These are phyloP conservation scores for Suillus placidus DNA, from an alignment of 768 basidiomycete species.

Conservation along the genomic window DNA sequence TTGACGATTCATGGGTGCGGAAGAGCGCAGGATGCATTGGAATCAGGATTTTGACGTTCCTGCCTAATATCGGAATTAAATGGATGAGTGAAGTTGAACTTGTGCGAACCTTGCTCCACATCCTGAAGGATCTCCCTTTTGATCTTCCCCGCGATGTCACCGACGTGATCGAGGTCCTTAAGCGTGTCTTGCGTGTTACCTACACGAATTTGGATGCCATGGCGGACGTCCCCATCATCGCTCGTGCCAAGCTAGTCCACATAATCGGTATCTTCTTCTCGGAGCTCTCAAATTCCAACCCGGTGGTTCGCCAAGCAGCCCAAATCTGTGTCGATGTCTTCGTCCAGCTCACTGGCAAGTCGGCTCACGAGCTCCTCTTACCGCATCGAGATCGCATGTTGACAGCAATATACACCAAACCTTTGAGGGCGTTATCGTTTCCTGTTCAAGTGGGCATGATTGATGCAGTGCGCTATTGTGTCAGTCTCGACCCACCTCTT, in stretches of 20 bases:
- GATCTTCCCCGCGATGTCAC: conserved; percentile 84
- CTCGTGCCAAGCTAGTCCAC: conserved; percentile 61
- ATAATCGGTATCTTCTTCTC: conserved; percentile 84
- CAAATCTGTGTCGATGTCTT: conserved; percentile 81
- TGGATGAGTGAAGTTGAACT: conserved; percentile 90
- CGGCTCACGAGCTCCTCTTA: conserved; percentile 77
- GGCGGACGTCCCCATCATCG: conserved; percentile 43
- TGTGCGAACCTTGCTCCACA: conserved; percentile 85
- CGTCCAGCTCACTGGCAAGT: conserved; percentile 69
- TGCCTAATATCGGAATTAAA: conserved; percentile 68
- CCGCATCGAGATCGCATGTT: conserved; percentile 89
- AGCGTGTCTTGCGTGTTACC: conserved; percentile 63
- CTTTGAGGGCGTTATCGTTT: conserved; percentile 91
- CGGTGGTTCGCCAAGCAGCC: conserved; percentile 80
- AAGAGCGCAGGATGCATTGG: conserved; percentile 91
- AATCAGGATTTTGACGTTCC: conserved; percentile 76
- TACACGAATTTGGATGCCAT: conserved; percentile 50
- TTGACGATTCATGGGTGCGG: conserved; percentile 87
- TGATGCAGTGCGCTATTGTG: conserved; percentile 92
- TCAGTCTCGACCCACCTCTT: conserved; percentile 85
- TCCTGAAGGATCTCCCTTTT: conserved; percentile 91
- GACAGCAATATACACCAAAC: conserved; percentile 92
- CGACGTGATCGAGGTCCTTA: conserved; percentile 77
- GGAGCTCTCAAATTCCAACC: conserved; percentile 86
- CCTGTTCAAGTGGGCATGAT: conserved; percentile 97